Percentiles rank a stretch among this genome's conserved stretches.
phyloP scores from a whole-genome alignment of 331 rosid species.

The Cydonia oblonga region DNA sequence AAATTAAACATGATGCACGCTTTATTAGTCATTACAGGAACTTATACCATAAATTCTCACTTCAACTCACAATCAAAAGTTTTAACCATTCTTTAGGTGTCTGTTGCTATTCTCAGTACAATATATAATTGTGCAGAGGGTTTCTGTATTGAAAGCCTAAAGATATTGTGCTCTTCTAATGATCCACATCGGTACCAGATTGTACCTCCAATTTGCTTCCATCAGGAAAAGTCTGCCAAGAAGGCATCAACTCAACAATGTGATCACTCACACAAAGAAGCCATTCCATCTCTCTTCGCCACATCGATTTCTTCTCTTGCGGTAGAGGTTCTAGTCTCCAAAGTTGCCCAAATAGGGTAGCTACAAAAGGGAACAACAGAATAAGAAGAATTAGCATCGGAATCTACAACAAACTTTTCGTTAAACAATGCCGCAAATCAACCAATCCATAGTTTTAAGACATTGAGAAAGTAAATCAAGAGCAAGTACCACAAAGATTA shows the following conservation, averaged over 20 bases:
- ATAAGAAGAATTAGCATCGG: conserved; percentile 4
- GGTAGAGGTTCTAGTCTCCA: conserved; percentile 81
- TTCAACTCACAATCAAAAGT: neutral
- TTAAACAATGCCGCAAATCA: neutral
- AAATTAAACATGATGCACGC: neutral
- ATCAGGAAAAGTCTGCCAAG: conserved; percentile 85
- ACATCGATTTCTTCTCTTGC: conserved; percentile 63
- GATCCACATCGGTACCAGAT: neutral
- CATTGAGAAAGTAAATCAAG: neutral
- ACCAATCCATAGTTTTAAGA: neutral
- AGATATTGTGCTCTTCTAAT: neutral
- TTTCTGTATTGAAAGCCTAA: neutral
- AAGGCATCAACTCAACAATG: conserved; percentile 75
- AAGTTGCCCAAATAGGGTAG: conserved; percentile 85
- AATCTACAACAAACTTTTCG: neutral
- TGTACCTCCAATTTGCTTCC: conserved; percentile 88
- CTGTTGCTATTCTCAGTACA: neutral
- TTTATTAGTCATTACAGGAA: neutral
- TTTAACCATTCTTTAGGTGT: too few relatives aligned
- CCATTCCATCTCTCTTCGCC: conserved; percentile 91
- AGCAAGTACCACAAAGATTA: conserved; percentile 65
- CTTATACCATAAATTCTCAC: neutral
- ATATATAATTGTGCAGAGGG: neutral
- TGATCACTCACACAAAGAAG: conserved; percentile 83
- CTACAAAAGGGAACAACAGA: conserved; percentile 24